Base-by-base conservation (phyloP, 2,329 filamentous ascomycete genomes). In the Emmonsiellopsis sp. region DNA sequence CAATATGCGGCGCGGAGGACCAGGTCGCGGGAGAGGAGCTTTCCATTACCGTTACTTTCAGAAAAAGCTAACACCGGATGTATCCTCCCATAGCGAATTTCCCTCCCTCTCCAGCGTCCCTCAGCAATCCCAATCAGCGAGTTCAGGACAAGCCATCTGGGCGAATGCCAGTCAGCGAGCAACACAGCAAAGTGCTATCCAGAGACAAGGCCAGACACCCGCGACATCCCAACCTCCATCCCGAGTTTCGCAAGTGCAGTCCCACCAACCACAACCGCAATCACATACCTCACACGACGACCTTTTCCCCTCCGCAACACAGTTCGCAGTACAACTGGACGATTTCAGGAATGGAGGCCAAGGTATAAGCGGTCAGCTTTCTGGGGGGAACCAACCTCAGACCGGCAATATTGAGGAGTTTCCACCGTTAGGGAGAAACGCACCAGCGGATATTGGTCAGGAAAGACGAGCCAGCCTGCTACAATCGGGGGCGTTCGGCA, bases 361-460 rank as follows among this genome's bases (percentile, higher is more conserved):
- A 63, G 72, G 72, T 47, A 76, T 78, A 38, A 76, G 76, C 52
- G 75, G 76, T 50, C 77, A 79, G 61, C 65, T 79, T 49, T 72
- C 75, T 50, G 71, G 71, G 20, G 69, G 71, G 41, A 68, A 67
- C 40, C 79, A 81, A 57, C 77, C 78, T 42, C 77, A 79, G 58
- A 74, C 79, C 30, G 76, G 76, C 58, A 80, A 76, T 59, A 79
- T 80, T 47, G 79, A 83, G 13, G 80, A 83, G 52, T 83, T 83
- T 55, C 79, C 80, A 55, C 79, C 81, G n/a, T 66, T 83, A 48
- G 76, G 79, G 51, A 76, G 78, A 47, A 76, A 76, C 52, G 43
- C 50, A 10, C 52, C 35, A 38, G 37, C 48, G 15, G 58, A 56
- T 20, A 43, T 55, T 41, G 54, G 47, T n/a, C 54, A 55, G 44